Evolutionary conservation across 306 rosid species (phyloP), one percentile per base, ranked within the genome.

Genomic region (Glycine soja): DNA sequence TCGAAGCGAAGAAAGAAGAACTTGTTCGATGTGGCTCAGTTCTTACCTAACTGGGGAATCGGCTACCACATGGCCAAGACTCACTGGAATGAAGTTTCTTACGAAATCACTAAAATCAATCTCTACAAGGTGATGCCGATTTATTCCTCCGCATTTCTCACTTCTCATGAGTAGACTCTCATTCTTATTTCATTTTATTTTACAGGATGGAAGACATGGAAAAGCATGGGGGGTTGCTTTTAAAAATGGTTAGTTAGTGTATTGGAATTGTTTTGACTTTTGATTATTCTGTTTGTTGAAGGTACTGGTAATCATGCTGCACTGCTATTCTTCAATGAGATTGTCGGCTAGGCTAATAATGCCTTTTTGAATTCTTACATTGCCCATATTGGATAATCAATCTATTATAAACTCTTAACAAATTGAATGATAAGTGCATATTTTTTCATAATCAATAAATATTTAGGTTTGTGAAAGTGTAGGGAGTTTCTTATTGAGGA

Each of bases 161-260:
- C 38, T 36, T 36, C 43, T 38, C 7, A 38, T 34, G 3, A 34
- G 8, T 5, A 50, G 7, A 34, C 36, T 34, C 34, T 4, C 43
- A 42, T 50, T 70, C 1, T 62, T 24, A 24, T 1, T 24, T 19
- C 24, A 13, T 12, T 53, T 53, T 64, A 2, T 62, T 42, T 42
- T 7, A 34, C 46, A 96, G 98, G 95, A 87, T 84, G 98, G 97
- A 64, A 90, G 61, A 57, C 98, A 96, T 85, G 98, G 99, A 52
- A 96, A 96, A 85, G 98, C 99, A 10, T 96, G 99, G 99, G 99
- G 99, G 19, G 14, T 96, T 48, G 97, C 88, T 88, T 79, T 93
- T 74, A 96, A 92, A 86, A 87, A 89, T 59, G 99, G 99, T 93
- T 70, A 76, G 97, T 93, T 73, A 69, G 87, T 72, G 42, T 50